Evolutionary conservation across 768 basidiomycete genomes (phyloP).

Genomic region (Scleroderma bovista): DNA sequence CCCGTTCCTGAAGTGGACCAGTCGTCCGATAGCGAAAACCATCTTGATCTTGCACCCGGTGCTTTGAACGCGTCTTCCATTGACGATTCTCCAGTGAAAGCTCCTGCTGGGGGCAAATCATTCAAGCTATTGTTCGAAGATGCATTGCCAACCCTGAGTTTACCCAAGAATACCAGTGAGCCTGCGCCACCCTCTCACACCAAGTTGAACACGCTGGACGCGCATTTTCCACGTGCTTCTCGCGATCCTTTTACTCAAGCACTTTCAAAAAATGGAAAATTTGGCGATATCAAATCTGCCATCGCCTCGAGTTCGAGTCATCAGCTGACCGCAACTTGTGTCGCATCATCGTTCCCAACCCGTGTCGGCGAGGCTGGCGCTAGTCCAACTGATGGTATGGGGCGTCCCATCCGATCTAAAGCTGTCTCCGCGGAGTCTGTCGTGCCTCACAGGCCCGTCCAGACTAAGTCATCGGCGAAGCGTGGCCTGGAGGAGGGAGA

Average conservation of each 20-base stretch:
- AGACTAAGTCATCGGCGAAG: constrained; percentile 35
- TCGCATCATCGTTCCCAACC: constrained; percentile 3
- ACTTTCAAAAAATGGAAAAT: background rate
- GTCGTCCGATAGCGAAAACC: constrained; percentile 31
- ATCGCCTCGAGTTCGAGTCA: background rate
- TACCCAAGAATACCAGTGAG: constrained; percentile 11
- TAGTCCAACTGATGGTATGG: background rate
- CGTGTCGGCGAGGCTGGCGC: constrained; percentile 9
- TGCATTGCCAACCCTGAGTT: constrained; percentile 25
- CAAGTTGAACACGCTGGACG: background rate
- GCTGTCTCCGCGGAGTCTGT: background rate
- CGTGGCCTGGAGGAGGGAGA: constrained; percentile 36
- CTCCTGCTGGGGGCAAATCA: constrained; percentile 46
- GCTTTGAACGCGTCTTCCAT: constrained; percentile 46
- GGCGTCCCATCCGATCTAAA: background rate
- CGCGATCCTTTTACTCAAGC: constrained; percentile 1
- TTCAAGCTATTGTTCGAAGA: constrained; percentile 69
- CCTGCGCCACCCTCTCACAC: background rate
- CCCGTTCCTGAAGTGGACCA: constrained; percentile 32
- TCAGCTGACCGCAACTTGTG: constrained; percentile 3
- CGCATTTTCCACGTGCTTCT: constrained; percentile 1
- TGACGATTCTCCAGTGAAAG: constrained; percentile 68
- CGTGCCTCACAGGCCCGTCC: constrained; percentile 1
- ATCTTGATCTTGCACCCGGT: constrained; percentile 28
- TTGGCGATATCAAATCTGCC: constrained; percentile 2